These are phyloP conservation scores for Rhododendron griersonianum DNA, from an alignment of 148 eudicot species.

Conservation along the genomic window DNA sequence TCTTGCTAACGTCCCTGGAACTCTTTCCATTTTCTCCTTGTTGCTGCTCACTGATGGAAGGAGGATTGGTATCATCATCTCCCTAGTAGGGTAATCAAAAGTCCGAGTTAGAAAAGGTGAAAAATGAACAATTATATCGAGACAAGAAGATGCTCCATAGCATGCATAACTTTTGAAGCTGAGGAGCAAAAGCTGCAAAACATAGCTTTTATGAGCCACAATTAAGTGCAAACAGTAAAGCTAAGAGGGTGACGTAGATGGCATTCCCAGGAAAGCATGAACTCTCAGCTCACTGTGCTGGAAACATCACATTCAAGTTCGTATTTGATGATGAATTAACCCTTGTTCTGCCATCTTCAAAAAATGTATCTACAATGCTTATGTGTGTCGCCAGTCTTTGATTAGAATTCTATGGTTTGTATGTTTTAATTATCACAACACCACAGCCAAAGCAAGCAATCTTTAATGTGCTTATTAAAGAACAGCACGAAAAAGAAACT, in stretches of 20 bases:
- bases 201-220: neutral
- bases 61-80: slow-evolving; percentile 40
- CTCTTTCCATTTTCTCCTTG: slow-evolving; percentile 31
- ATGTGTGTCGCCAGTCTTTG: neutral
- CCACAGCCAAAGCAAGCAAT: neutral
- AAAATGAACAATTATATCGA: neutral
- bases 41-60: slow-evolving; percentile 27
- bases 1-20: slow-evolving; percentile 25
- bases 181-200: neutral
- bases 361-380: neutral
- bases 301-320: neutral
- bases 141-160: neutral
- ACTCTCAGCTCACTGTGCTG: neutral
- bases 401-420: neutral
- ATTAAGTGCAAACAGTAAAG: neutral
- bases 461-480: neutral
- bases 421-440: neutral
- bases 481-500: neutral
- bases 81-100: slow-evolving; percentile 36
- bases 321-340: neutral
- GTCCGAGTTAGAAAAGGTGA: neutral
- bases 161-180: neutral
- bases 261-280: neutral
- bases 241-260: neutral
- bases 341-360: neutral